Evolutionary conservation across 768 basidiomycete species (phyloP).

Genomic region (Mycena polygramma): DNA sequence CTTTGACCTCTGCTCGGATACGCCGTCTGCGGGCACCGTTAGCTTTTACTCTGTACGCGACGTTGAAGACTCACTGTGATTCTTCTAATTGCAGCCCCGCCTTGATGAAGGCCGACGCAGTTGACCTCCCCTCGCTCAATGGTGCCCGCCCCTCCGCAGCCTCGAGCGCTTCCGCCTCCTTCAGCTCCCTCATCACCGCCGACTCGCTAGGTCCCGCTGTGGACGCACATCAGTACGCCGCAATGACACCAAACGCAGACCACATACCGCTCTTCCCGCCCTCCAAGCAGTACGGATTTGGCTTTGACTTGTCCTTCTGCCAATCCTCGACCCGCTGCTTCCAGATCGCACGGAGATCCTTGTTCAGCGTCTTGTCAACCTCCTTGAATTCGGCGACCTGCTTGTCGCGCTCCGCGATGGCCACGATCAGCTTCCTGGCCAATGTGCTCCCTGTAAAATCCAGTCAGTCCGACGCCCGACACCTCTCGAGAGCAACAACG

Average conservation of each 20-base stretch:
- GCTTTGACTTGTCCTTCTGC: not conserved
- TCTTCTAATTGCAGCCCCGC: constrained; percentile 18
- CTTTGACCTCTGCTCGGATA: constrained; percentile 11
- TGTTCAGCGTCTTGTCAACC: constrained; percentile 12
- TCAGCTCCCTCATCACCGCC: not conserved
- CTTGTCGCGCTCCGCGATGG: constrained; percentile 20
- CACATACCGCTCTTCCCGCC: too few relatives aligned
- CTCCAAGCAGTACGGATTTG: constrained; percentile 18
- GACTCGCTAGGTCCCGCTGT: not conserved
- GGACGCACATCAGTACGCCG: too few relatives aligned
- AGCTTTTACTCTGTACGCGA: too few relatives aligned
- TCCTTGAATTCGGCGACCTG: constrained; percentile 11
- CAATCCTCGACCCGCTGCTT: constrained; percentile 11
- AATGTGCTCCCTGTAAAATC: not conserved
- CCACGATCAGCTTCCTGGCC: constrained; percentile 17
- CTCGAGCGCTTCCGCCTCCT: constrained; percentile 1
- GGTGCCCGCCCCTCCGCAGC: constrained; percentile 2
- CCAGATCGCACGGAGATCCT: constrained; percentile 14
- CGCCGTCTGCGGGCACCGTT: not conserved
- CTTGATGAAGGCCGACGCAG: constrained; percentile 3
- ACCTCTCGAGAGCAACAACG: not conserved
- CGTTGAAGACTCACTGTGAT: not conserved
- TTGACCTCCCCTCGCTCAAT: not conserved
- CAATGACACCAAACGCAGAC: too few relatives aligned
- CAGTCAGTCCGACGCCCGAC: too few relatives aligned